A percentile compares a stretch with the other conserved stretches of the same genome.
Evolutionary conservation across 2,329 filamentous ascomycete species (phyloP).

Genomic region (Metarhizium anisopliae): DNA sequence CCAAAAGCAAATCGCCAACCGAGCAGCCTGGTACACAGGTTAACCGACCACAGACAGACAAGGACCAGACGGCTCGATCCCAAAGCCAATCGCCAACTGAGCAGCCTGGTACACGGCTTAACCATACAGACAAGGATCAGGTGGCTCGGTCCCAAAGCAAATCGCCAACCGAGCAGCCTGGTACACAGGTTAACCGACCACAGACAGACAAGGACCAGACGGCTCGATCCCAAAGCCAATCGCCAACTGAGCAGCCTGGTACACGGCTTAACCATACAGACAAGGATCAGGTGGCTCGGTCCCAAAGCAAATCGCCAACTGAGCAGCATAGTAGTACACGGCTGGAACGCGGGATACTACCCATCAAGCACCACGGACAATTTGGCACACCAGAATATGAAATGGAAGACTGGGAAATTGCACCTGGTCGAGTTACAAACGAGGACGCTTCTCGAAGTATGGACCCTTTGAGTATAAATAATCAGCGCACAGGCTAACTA

Average conservation of each 20-base stretch:
- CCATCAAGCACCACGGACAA: neutral
- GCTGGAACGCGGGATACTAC: neutral
- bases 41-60: neutral
- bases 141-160: neutral
- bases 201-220: neutral
- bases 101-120: neutral
- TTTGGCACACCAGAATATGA: slow-evolving; percentile 2
- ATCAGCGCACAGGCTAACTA: neutral
- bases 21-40: too few species aligned
- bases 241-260: neutral
- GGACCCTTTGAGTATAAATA: slow-evolving; percentile 6
- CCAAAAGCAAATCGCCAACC: neutral
- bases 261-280: neutral
- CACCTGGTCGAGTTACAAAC: slow-evolving; percentile 30
- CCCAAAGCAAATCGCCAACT: neutral
- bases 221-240: neutral
- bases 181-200: too few species aligned
- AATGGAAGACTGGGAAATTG: slow-evolving; percentile 23
- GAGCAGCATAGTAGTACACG: neutral
- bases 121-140: neutral
- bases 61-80: neutral
- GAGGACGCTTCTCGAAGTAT: slow-evolving; percentile 24
- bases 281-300: neutral
- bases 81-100: neutral
- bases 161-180: neutral